These are phyloP conservation scores for Novymonas esmeraldas DNA, from an alignment of 208 protist species.

Conservation along the genomic window DNA sequence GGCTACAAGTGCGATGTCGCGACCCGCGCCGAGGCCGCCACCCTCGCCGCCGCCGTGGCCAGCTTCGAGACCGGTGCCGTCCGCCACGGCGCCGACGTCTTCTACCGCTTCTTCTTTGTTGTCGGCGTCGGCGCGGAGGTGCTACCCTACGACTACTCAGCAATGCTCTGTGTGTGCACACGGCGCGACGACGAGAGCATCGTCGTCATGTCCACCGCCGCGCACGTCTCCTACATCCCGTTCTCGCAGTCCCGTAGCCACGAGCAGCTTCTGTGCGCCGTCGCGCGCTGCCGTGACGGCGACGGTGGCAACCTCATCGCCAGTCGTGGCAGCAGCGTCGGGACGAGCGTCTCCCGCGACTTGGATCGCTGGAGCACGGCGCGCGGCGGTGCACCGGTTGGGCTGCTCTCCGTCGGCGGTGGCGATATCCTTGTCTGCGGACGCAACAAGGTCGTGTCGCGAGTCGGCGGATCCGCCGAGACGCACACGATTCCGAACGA, in stretches of 20 bases:
- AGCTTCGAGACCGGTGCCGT: constrained; percentile 9
- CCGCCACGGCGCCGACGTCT: constrained; percentile 12
- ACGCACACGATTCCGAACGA: constrained; percentile 17
- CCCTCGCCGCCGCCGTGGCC: not conserved
- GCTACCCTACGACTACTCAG: constrained; percentile 78
- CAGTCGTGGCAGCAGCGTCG: constrained; percentile 52
- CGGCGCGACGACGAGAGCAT: constrained; percentile 4
- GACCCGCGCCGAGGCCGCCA: not conserved
- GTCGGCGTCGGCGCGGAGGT: constrained; percentile 60
- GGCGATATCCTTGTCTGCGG: constrained; percentile 24
- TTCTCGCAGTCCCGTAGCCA: constrained; percentile 41
- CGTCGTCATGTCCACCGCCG: constrained; percentile 42
- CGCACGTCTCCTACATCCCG: constrained; percentile 65
- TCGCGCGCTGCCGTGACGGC: constrained; percentile 29
- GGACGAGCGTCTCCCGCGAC: constrained; percentile 54
- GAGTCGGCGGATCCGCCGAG: constrained; percentile 1
- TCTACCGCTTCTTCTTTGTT: constrained; percentile 53
- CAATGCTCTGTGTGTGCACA: constrained; percentile 59
- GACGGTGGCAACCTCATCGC: constrained; percentile 36
- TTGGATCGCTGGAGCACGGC: constrained; percentile 27
- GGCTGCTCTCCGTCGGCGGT: constrained; percentile 10
- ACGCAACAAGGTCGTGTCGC: constrained; percentile 17
- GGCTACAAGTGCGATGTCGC: constrained; percentile 14
- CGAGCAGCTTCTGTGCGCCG: constrained; percentile 42
- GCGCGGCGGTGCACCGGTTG: constrained; percentile 21